These are phyloP conservation scores for Lachancea sp. DNA, from an alignment of 805 yeast genomes.

Conservation along the genomic window DNA sequence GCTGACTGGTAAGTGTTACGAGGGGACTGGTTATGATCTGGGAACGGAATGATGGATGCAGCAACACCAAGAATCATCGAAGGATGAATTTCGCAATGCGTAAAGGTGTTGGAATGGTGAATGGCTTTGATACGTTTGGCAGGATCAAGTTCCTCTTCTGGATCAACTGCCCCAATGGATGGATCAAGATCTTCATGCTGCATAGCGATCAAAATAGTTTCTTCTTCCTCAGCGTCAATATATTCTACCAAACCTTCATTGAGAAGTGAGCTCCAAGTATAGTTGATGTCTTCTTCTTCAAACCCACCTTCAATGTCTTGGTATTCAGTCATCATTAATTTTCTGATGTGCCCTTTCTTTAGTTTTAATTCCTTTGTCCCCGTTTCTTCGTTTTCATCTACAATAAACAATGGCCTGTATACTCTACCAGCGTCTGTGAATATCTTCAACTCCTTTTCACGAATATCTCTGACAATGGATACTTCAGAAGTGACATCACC, in stretches of 20 bases:
- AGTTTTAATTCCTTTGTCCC: slow-evolving; percentile 65
- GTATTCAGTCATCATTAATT: slow-evolving; percentile 58
- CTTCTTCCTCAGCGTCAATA: slow-evolving; percentile 98
- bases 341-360: slow-evolving; percentile 76
- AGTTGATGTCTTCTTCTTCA: slow-evolving; percentile 47
- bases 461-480: slow-evolving; percentile 90
- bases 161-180: slow-evolving; percentile 36
- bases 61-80: slow-evolving; percentile 98
- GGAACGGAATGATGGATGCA: slow-evolving; percentile 98
- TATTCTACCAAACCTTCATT: slow-evolving; percentile 88
- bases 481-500: slow-evolving; percentile 97
- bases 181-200: slow-evolving; percentile 92
- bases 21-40: slow-evolving; percentile 98
- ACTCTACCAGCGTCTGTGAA: slow-evolving; percentile 99
- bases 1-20: slow-evolving; percentile 99
- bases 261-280: slow-evolving; percentile 81
- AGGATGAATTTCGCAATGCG: slow-evolving; percentile 99
- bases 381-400: slow-evolving; percentile 73
- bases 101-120: slow-evolving; percentile 73
- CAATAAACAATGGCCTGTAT: slow-evolving; percentile 91
- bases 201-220: slow-evolving; percentile 97
- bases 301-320: slow-evolving; percentile 47
- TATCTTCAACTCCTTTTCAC: slow-evolving; percentile 93
- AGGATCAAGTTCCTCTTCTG: slow-evolving; percentile 38
- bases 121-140: slow-evolving; percentile 81